phyloP scores from a whole-genome alignment of 768 basidiomycete species.

The Tylopilus balloui region DNA sequence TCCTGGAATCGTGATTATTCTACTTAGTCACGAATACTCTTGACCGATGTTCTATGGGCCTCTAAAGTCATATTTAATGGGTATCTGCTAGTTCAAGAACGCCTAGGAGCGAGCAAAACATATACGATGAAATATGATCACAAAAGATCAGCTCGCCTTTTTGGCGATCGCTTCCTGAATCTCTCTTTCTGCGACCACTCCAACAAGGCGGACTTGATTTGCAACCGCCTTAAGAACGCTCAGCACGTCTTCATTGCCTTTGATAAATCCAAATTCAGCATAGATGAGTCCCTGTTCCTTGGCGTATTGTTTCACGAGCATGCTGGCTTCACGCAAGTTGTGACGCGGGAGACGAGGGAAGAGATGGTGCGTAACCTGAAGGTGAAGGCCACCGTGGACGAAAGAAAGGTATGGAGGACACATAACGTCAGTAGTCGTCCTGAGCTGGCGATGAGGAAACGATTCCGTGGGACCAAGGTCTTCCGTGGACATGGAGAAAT shows the following conservation, averaged over 20 bases:
- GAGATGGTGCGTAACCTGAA: constrained; percentile 96
- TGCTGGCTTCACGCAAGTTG: constrained; percentile 79
- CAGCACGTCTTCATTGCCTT: constrained; percentile 82
- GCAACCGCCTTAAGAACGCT: constrained; percentile 82
- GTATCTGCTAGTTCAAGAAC: constrained; percentile 13
- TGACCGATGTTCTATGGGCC: background rate
- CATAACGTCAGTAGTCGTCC: constrained; percentile 95
- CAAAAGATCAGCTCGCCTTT: constrained; percentile 27
- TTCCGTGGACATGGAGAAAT: constrained; percentile 91
- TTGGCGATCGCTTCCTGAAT: constrained; percentile 58
- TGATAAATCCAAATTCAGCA: constrained; percentile 85
- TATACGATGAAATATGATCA: background rate
- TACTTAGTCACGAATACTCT: background rate
- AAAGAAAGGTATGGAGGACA: constrained; percentile 82
- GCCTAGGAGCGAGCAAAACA: background rate
- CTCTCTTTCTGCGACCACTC: constrained; percentile 75
- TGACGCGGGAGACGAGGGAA: constrained; percentile 95
- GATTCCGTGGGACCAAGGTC: constrained; percentile 90
- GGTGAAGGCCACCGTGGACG: constrained; percentile 94
- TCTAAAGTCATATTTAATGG: background rate
- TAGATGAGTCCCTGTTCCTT: constrained; percentile 80
- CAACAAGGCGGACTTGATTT: constrained; percentile 78
- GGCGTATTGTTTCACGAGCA: constrained; percentile 84
- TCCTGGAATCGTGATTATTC: background rate
- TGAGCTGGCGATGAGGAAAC: constrained; percentile 88